Evolutionary conservation across 192 early-diverging fungal species (phyloP), one percentile per base, ranked within the genome.

Genomic region (Mortierella claussenii): DNA sequence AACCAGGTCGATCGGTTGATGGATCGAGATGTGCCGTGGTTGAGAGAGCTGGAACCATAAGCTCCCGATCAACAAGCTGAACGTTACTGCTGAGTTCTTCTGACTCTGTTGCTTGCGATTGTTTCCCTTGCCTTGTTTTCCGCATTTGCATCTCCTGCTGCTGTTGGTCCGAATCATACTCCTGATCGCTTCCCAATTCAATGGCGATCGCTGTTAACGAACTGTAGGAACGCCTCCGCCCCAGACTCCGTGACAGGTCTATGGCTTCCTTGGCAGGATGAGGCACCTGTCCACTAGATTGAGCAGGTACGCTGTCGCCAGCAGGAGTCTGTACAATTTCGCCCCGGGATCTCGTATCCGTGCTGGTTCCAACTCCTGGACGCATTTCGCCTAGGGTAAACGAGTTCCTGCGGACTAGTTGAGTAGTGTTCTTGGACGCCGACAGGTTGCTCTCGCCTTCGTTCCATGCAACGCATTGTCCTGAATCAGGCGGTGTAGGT

Each of bases 171-270:
- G 48, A 43, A 27, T 61, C 64, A 42, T 4, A 20, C 11, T 43
- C 46, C 18, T 56, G 49, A 27, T 61, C 64, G n/a, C 36, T 43
- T 2, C 53, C 52, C 17, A 76, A 23, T 45, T 76, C 71, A 17
- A 76, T 66, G 12, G 71, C 71, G 23, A 67, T 24, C 4, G 71
- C 71, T 32, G 71, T 76, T 28, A 76, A 42, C 2, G 71, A 76
- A 31, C 57, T 28, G 46, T 49, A 76, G 4, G 71, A 61, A n/a
- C 48, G 26, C 27, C 47, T 37, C 13, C 62, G 61, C 17, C 55
- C 23, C 8, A 74, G 54, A 36, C 46, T 24, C 10, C 30, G 20
- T 11, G 70, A 50, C 26, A 65, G 48, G 17, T 74, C 55, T 1
- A 43, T 28, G 4, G 55, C 47, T 1, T 73, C 69, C 55, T 58